Conservation (phyloP, 192 early-diverging fungal genomes). For the Ambispora gerdemannii region DNA sequence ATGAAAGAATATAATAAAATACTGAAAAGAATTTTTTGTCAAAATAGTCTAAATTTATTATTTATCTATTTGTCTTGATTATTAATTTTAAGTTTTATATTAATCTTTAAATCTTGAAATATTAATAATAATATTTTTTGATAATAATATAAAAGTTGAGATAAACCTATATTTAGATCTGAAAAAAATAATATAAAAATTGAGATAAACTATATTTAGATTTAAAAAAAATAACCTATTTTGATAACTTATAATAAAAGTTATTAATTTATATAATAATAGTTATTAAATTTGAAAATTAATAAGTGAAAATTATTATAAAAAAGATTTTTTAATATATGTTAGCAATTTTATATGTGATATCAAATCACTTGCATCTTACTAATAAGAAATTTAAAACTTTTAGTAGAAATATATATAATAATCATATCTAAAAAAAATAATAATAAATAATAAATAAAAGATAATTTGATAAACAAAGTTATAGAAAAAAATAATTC, state of each 20-base stretch:
- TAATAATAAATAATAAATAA: slow-evolving; percentile 23
- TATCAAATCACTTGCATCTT: slow-evolving; percentile 6
- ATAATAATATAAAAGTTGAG: not conserved
- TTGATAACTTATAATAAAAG: slow-evolving; percentile 31
- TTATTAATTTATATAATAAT: slow-evolving; percentile 29
- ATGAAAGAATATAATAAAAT: slow-evolving; percentile 26
- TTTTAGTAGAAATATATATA: not conserved
- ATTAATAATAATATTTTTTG: not conserved
- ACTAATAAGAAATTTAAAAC: not conserved
- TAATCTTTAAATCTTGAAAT: no score
- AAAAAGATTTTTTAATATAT: slow-evolving; percentile 4
- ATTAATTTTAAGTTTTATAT: slow-evolving; percentile 3
- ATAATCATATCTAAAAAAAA: slow-evolving; percentile 21
- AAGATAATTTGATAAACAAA: slow-evolving; percentile 13
- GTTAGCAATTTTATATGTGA: slow-evolving; percentile 32
- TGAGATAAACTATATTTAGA: no score
- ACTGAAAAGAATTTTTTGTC: slow-evolving; percentile 18
- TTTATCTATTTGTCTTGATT: not conserved
- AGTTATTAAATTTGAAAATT: not conserved
- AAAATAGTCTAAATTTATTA: slow-evolving; percentile 8
- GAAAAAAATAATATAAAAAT: no score
- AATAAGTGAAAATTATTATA: slow-evolving; percentile 1
- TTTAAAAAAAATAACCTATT: not conserved
- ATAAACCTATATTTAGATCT: not conserved
- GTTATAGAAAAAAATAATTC: slow-evolving; percentile 27